phyloP scores from a whole-genome alignment of 305 asterid species.

The Solanum aculeatissimum region DNA sequence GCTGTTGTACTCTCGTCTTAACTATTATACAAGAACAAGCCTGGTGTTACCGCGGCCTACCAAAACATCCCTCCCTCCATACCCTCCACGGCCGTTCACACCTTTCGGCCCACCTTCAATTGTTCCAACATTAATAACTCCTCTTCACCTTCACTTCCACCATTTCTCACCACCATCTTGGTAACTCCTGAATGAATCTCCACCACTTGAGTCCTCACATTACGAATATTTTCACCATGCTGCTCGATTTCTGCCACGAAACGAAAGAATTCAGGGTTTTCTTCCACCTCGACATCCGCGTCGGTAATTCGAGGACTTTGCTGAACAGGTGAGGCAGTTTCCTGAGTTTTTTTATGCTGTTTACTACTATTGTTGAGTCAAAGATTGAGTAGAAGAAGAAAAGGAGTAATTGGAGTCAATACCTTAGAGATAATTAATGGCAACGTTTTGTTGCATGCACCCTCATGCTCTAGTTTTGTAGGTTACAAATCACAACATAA shows the following conservation, averaged over 20 bases:
- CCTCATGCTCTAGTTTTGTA: neutral
- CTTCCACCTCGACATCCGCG: constrained; percentile 45
- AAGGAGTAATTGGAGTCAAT: neutral
- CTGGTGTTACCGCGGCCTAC: neutral
- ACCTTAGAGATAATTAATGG: neutral
- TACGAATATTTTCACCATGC: neutral
- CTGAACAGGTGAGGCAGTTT: constrained; percentile 58
- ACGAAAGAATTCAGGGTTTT: constrained; percentile 29
- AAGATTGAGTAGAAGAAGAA: neutral
- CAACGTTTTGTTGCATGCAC: neutral
- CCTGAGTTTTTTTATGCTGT: constrained; percentile 34
- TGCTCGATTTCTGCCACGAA: constrained; percentile 22
- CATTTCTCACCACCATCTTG: constrained; percentile 49
- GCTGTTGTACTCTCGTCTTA: neutral
- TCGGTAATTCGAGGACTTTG: constrained; percentile 61
- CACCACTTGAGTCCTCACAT: constrained; percentile 34
- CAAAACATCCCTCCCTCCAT: constrained; percentile 17
- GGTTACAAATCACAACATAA: neutral
- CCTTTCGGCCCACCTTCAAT: constrained; percentile 47
- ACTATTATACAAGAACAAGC: neutral
- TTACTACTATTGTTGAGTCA: neutral
- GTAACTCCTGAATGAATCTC: constrained; percentile 64
- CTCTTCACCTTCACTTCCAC: neutral
- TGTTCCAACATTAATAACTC: constrained; percentile 23
- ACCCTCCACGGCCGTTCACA: neutral